Base-by-base conservation (phyloP, 768 basidiomycete genomes). In the Lyophyllum decastes region DNA sequence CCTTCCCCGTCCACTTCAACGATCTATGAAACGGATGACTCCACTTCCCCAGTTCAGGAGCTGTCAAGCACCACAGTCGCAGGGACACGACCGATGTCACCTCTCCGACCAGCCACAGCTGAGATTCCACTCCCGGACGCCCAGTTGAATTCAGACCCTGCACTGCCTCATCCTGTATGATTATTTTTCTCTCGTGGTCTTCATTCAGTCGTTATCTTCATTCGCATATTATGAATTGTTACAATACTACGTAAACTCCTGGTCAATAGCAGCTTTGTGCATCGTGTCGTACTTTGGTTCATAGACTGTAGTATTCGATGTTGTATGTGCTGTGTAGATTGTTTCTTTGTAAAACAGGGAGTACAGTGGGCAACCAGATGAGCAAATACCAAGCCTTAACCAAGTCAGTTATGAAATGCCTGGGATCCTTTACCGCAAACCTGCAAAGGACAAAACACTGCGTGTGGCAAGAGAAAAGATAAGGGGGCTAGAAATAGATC, bases 1-100 rank as follows among this genome's bases (percentile, higher is more conserved):
- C 62, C 72, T 17, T 68, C 72, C 26, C 68, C 72, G 24, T 69
- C 71, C 21, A 62, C 53, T n/a, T 45, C 65, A 19, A 62, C 64
- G 26, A 35, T 58, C 9, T 65, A 65, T 34, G 69, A 71, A 54
- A 66, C 64, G 43, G 69, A 68, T 53, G 64, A 62, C 50, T 30
- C 43, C 27, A 24, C 52, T 30, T 57, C 59, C 40, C 47, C 27
- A 44, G 57, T 54, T 49, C 54, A 34, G 19, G 65, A 60, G 26
- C 16, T 22, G 19, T 52, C 44, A 17, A 49, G 22, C 24, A 57
- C 27, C 21, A 38, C 35, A 2, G 30, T 10, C 30, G 30, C 34
- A 19, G 47, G n/a, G 25, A 8, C 35, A 44, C 50, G 34, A 19
- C 41, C 57, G 22, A 49, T 25, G 10, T 59, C 63, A 30, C 56